Conservation (phyloP, 2,329 filamentous ascomycete species). For the Monilinia polystroma region DNA sequence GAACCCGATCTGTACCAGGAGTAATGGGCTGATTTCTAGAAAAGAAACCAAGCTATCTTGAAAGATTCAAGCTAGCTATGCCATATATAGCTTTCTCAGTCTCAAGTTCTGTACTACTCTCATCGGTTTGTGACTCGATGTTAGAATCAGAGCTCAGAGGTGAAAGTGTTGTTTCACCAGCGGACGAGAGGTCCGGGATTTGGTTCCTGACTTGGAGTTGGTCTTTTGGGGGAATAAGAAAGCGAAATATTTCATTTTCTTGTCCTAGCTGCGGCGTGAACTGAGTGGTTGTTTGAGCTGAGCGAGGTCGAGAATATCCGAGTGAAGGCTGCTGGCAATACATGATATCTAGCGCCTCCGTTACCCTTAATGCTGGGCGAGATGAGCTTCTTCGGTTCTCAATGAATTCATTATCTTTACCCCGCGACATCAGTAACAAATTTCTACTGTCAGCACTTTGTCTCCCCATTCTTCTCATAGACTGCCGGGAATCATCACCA, state of each 20-base stretch:
- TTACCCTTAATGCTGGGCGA: constrained; percentile 31
- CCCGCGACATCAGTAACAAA: constrained; percentile 18
- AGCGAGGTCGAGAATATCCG: constrained; percentile 22
- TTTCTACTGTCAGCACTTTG: constrained; percentile 34
- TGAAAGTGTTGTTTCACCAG: constrained; percentile 36
- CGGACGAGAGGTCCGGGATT: constrained; percentile 34
- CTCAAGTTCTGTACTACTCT: constrained; percentile 35
- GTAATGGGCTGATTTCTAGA: constrained; percentile 37
- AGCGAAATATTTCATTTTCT: constrained; percentile 26
- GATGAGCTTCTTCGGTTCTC: constrained; percentile 26
- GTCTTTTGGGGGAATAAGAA: constrained; percentile 22
- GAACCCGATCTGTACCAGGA: constrained; percentile 33
- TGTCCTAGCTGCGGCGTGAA: constrained; percentile 24
- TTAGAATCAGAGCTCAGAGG: constrained; percentile 36
- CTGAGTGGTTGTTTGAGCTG: constrained; percentile 27
- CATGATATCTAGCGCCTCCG: constrained; percentile 27
- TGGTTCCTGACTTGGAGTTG: constrained; percentile 25
- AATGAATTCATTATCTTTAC: constrained; percentile 25
- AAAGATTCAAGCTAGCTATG: background rate
- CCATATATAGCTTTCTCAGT: constrained; percentile 4
- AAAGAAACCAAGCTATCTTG: constrained; percentile 35
- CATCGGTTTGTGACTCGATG: constrained; percentile 38
- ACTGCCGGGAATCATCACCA: constrained; percentile 26
- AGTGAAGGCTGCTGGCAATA: constrained; percentile 25
- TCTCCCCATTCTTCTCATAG: constrained; percentile 25